Evolutionary conservation across 1,284 basidiomycete genomes (phyloP), one percentile per base, ranked within the genome.

Genomic region (Ustilago hordei): DNA sequence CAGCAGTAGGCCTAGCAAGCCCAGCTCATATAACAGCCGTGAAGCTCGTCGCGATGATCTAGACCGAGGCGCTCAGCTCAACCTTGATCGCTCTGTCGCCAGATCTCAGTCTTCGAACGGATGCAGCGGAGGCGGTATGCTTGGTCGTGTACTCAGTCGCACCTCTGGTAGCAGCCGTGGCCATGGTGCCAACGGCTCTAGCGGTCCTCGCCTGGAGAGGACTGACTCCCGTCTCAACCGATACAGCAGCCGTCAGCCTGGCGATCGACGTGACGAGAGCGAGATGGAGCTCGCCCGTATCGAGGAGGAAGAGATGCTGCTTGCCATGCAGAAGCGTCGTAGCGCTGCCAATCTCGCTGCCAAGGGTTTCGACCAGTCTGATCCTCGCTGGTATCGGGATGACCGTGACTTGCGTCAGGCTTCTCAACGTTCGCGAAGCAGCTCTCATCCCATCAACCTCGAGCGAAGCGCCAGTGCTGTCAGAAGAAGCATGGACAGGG

Each of bases 301-400:
- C 65, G 74, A 76, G 38, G 74, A 76, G 52, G 75, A 77, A 47
- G 75, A 77, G 55, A 69, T 69, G 69, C 59, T 76, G 11, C 62
- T 69, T 35, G 74, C 69, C n/a, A 68, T 60, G 62, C 60, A 68
- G 53, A 71, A 62, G 55, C 74, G 69, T 52, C 60, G 60, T 61
- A 65, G 63, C 36, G 70, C 70, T n/a, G 70, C 65, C 74, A 61
- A 69, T 35, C 58, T 36, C 15, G 69, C 64, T n/a, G 59, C 62
- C 23, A 50, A 39, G 36, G 74, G 57, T 23, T 68, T 55, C 56
- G 63, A 71, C 32, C 53, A 76, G 48, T 61, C 58, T 34, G 74
- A 76, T 38, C 69, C 69, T 32, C 74, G 74, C 43, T 70, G 73
- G 73, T 70, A 70, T 64, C 61, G 60, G 32, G 72, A 69, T 36